Base-by-base conservation (phyloP, 805 yeast genomes). In the Wickerhamiella shivajii region DNA sequence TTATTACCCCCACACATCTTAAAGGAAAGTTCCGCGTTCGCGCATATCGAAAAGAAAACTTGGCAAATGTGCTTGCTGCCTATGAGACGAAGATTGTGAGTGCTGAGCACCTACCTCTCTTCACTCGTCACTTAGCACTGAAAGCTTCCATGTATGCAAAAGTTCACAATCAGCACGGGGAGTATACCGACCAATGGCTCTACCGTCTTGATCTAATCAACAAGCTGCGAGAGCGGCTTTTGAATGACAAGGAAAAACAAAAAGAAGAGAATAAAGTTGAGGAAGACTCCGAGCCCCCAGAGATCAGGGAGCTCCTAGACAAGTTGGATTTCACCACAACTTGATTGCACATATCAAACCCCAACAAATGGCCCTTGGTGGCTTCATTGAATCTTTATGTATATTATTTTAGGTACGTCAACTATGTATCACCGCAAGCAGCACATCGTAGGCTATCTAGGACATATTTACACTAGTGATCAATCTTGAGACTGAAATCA, bases 401-500 rank as follows among this genome's bases (percentile, higher is more conserved):
- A n/a, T n/a, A n/a, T n/a, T n/a, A n/a, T n/a, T n/a, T n/a, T n/a
- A n/a, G n/a, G 8, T 24, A 24, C 14, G n/a, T 13, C 8, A 9
- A 9, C 6, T 24, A 13, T 24, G n/a, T 13, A n/a, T 7, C 6
- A 24, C n/a, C 7, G n/a, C 8, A 24, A 9, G 27, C 12, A 24
- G n/a, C 14, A 24, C 7, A 24, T 22, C 5, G 15, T 18, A 3
- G n/a, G 15, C 23, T 12, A n/a, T 11, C 11, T 8, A 20, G 23
- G 9, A 13, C 7, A 24, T 4, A 3, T 13, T 6, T 4, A n/a
- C 6, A 4, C 25, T 43, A 53, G 36, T 59, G 65, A 29, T 60
- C 64, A 36, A 83, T 74, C 54, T 85, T 85, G 52, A 85, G 64
- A 18, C 92, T 77, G 54, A 76, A 85, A 52, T 85, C 97, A 39